These are phyloP conservation scores for Lactarius pseudohatsudake DNA, from an alignment of 768 basidiomycete genomes.

Conservation along the genomic window DNA sequence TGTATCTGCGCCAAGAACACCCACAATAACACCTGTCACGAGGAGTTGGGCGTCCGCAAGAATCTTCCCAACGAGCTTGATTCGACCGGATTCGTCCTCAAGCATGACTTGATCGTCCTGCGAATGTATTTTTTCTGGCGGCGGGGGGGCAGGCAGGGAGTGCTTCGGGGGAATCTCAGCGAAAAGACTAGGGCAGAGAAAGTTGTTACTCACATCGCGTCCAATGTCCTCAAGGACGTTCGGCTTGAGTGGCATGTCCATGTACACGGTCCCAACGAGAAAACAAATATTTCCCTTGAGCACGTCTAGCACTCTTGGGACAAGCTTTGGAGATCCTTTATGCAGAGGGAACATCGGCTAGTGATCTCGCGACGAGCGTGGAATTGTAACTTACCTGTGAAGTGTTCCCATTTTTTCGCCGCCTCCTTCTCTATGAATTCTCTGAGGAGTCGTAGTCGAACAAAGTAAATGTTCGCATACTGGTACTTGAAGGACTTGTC, in stretches of 20 bases:
- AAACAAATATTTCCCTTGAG: slow-evolving; percentile 83
- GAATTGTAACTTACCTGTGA: slow-evolving; percentile 39
- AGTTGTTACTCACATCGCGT: slow-evolving; percentile 69
- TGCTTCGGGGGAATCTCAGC: slow-evolving; percentile 44
- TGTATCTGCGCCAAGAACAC: slow-evolving; percentile 89
- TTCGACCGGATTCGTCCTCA: slow-evolving; percentile 95
- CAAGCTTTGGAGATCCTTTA: slow-evolving; percentile 63
- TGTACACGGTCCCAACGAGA: slow-evolving; percentile 92
- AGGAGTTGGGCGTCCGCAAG: slow-evolving; percentile 62
- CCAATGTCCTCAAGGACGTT: slow-evolving; percentile 96
- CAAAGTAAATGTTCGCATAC: slow-evolving; percentile 73
- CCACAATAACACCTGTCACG: slow-evolving; percentile 91
- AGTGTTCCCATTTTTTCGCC: slow-evolving; percentile 47
- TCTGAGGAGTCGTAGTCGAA: slow-evolving; percentile 52
- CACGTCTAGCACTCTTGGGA: slow-evolving; percentile 87
- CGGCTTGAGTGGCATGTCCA: slow-evolving; percentile 99
- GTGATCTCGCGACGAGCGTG: neutral
- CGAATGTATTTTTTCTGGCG: slow-evolving; percentile 70
- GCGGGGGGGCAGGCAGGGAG: slow-evolving; percentile 84
- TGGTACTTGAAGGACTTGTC: slow-evolving; percentile 63
- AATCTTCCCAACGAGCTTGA: slow-evolving; percentile 77
- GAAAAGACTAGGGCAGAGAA: slow-evolving; percentile 7
- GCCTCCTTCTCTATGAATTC: slow-evolving; percentile 51
- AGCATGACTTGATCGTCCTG: slow-evolving; percentile 79
- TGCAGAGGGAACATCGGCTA: slow-evolving; percentile 6